phyloP scores from a whole-genome alignment of 306 rosid genomes.

The Oemleria cerasiformis region DNA sequence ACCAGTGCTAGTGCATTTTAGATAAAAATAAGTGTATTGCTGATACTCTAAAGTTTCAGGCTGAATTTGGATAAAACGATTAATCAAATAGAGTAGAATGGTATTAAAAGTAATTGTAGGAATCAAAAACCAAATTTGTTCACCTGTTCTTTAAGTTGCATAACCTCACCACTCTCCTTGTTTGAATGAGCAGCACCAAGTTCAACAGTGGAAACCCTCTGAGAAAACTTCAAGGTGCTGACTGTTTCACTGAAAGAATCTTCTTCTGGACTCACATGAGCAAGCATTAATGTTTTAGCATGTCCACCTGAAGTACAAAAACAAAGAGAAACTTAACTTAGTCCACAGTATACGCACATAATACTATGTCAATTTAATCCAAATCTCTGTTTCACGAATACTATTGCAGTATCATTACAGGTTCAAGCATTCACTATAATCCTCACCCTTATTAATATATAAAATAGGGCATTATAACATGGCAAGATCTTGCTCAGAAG shows the following conservation, averaged over 20 bases:
- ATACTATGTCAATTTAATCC: neutral
- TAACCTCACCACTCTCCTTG: slow-evolving; percentile 75
- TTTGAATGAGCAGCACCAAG: slow-evolving; percentile 77
- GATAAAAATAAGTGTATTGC: neutral
- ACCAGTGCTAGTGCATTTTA: neutral
- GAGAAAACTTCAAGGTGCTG: slow-evolving; percentile 90
- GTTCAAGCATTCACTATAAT: neutral
- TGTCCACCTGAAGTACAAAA: slow-evolving; percentile 65
- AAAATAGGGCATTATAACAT: neutral
- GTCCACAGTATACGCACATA: neutral
- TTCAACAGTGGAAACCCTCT: slow-evolving; percentile 82
- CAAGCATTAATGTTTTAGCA: slow-evolving; percentile 96
- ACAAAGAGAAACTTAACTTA: slow-evolving; percentile 25
- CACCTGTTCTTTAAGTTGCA: slow-evolving; percentile 86
- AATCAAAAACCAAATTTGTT: neutral
- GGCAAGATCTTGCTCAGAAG: neutral
- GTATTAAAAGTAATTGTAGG: neutral
- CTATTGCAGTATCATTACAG: neutral
- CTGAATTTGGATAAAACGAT: neutral
- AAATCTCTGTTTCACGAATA: neutral
- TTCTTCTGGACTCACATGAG: slow-evolving; percentile 90
- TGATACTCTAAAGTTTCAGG: neutral
- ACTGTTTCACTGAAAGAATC: slow-evolving; percentile 82
- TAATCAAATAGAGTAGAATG: neutral
- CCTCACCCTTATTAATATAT: neutral